Percentiles rank a stretch among this genome's conserved stretches.
phyloP scores from a whole-genome alignment of 768 basidiomycete species.

The Cystobasidium onofrii region DNA sequence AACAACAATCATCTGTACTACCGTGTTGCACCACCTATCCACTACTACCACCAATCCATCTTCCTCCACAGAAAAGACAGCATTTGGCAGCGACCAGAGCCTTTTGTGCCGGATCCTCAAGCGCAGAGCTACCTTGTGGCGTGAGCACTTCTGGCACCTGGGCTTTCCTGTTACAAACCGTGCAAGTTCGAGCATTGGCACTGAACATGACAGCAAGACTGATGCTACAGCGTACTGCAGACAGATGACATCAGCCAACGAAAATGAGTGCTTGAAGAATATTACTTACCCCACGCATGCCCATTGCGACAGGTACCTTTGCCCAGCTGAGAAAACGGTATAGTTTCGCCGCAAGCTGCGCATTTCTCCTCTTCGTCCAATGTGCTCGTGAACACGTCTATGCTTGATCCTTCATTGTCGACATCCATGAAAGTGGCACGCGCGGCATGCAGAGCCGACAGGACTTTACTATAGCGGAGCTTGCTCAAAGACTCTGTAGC shows the following conservation, averaged over 20 bases:
- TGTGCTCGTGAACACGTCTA: not conserved
- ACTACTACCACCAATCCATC: conserved; percentile 12
- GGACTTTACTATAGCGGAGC: not conserved
- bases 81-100: not conserved
- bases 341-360: conserved; percentile 7
- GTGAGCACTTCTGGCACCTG: not conserved
- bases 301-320: conserved; percentile 22
- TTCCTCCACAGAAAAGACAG: conserved; percentile 26
- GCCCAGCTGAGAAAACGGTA: not conserved
- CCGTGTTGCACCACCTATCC: not conserved
- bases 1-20: no score
- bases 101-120: not conserved
- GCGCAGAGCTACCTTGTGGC: not conserved
- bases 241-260: not conserved
- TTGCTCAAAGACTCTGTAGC: not conserved
- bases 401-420: not conserved
- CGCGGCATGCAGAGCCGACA: not conserved
- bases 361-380: conserved; percentile 1
- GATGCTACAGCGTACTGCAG: conserved; percentile 12
- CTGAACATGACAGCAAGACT: conserved; percentile 18
- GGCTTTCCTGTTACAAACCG: conserved; percentile 4
- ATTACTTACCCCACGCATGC: conserved; percentile 27
- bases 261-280: no score
- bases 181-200: conserved; percentile 7
- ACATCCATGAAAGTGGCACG: not conserved